Evolutionary conservation across 208 protist genomes (phyloP).

Genomic region (Trypanosoma avium): DNA sequence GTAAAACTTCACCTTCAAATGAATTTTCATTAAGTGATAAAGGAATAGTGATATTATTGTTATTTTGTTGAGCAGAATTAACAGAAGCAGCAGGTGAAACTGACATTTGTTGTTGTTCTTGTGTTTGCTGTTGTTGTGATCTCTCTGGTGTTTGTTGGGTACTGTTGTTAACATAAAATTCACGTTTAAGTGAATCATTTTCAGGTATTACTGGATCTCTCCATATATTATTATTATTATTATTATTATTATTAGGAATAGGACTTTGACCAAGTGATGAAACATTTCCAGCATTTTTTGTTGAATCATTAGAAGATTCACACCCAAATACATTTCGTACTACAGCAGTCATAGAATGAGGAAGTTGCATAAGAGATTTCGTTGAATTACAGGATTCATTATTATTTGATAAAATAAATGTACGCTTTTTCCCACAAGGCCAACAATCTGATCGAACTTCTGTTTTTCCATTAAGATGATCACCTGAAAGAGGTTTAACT

Average conservation of each 20-base stretch:
- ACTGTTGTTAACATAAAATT: neutral
- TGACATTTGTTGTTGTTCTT: neutral
- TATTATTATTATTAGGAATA: too few relatives aligned
- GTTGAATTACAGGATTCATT: neutral
- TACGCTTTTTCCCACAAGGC: constrained; percentile 52
- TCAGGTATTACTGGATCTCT: constrained; percentile 3
- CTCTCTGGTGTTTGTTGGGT: neutral
- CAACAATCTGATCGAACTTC: constrained; percentile 55
- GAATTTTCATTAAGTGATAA: too few relatives aligned
- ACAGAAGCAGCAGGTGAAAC: neutral
- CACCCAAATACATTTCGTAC: too few relatives aligned
- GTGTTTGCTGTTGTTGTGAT: too few relatives aligned
- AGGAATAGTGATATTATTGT: too few relatives aligned
- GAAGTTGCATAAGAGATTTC: neutral
- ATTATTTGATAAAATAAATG: constrained; percentile 21
- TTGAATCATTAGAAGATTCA: too few relatives aligned
- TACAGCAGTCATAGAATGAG: neutral
- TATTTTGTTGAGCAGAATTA: neutral
- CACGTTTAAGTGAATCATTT: neutral
- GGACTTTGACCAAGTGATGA: neutral
- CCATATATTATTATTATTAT: too few relatives aligned
- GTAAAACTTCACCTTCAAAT: constrained; percentile 52
- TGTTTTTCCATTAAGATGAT: constrained; percentile 47
- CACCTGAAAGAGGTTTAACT: constrained; percentile 28
- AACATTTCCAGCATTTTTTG: too few relatives aligned